Conservation (phyloP, 768 basidiomycete genomes). For the Pleurotus ostreatus region DNA sequence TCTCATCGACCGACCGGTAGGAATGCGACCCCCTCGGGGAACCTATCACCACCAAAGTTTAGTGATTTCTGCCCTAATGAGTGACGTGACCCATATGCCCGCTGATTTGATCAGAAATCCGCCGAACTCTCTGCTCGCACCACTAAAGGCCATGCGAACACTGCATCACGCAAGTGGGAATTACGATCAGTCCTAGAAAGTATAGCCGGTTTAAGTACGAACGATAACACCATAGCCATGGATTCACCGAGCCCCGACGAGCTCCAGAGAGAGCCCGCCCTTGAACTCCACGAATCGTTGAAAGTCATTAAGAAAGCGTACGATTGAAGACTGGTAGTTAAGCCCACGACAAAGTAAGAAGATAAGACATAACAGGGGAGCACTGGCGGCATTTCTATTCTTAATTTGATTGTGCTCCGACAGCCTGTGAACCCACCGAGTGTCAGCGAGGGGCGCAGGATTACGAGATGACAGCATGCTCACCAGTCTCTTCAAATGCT, state of each 20-base stretch:
- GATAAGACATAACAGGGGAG: not conserved
- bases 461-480: conserved; percentile 20
- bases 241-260: no score
- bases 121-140: not conserved
- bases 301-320: conserved; percentile 3
- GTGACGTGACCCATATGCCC: no score
- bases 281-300: no score
- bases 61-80: no score
- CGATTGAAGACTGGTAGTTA: not conserved
- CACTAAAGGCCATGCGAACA: not conserved
- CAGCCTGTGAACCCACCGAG: conserved; percentile 38
- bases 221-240: no score
- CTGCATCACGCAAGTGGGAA: not conserved
- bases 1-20: not conserved
- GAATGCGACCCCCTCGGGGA: no score
- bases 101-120: no score
- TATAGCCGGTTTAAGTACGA: no score
- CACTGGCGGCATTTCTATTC: conserved; percentile 10
- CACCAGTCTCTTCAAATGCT: conserved; percentile 90
- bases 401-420: conserved; percentile 66
- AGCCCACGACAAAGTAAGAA: not conserved
- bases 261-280: no score
- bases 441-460: not conserved
- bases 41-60: no score
- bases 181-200: not conserved